These are phyloP conservation scores for Fraxinus anomala DNA, from an alignment of 257 asterid genomes.

Conservation along the genomic window DNA sequence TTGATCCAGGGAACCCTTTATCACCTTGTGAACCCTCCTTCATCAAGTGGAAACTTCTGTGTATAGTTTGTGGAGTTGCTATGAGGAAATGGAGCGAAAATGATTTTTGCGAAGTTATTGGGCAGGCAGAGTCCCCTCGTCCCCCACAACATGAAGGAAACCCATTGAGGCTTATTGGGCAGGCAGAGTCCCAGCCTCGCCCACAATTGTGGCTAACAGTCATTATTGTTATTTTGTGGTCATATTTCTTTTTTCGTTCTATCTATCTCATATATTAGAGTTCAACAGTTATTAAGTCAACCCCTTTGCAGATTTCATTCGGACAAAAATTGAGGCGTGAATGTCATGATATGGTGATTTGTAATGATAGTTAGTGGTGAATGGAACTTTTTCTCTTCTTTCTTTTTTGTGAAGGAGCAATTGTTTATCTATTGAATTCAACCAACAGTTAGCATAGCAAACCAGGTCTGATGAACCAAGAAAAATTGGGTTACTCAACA, in stretches of 20 bases:
- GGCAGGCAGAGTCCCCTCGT: not conserved
- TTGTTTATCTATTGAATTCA: not conserved
- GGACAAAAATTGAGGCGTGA: not conserved
- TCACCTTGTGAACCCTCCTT: not conserved
- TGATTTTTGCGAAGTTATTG: not conserved
- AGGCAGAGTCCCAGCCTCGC: not conserved
- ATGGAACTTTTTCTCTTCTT: conserved; percentile 6
- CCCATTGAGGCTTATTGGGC: not conserved
- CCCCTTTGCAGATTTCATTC: not conserved
- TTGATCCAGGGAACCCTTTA: not conserved
- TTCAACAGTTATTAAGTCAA: not conserved
- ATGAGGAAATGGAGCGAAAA: not conserved
- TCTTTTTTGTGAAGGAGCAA: not conserved
- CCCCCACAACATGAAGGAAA: not conserved
- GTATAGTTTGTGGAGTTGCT: not conserved
- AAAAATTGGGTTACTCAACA: not conserved
- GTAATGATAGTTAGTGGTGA: not conserved
- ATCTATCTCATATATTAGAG: not conserved
- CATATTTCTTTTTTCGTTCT: not conserved
- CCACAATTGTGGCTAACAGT: not conserved
- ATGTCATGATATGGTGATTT: not conserved
- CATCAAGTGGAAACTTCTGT: not conserved
- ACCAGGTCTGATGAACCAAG: not conserved
- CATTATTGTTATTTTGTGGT: not conserved
- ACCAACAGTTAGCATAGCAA: not conserved